Conservation (phyloP, 1,139 yeast genomes). For the Wickerhamomyces sp. region DNA sequence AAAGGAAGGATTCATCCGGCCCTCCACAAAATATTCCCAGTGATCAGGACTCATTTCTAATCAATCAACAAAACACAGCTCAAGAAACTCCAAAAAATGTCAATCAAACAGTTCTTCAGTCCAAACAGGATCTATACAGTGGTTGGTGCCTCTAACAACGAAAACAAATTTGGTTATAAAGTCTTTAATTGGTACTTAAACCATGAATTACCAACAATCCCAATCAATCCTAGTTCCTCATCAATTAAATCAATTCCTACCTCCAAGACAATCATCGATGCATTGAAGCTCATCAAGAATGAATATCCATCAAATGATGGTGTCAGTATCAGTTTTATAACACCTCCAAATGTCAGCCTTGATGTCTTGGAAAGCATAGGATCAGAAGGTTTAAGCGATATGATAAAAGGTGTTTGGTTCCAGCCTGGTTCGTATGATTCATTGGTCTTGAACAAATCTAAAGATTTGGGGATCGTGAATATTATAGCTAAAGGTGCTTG, state of each 20-base stretch:
- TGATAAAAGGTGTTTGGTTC: slow-evolving; percentile 64
- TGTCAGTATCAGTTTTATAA: slow-evolving; percentile 57
- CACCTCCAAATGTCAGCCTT: slow-evolving; percentile 63
- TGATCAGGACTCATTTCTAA: too few species aligned
- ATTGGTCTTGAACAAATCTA: slow-evolving; percentile 44
- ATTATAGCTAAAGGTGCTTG: slow-evolving; percentile 61
- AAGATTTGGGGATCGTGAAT: slow-evolving; percentile 27
- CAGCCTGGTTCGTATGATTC: slow-evolving; percentile 75
- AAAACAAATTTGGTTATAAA: slow-evolving; percentile 65
- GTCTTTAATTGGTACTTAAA: slow-evolving; percentile 64
- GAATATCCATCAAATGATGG: slow-evolving; percentile 31
- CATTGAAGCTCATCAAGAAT: slow-evolving; percentile 5
- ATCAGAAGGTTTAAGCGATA: slow-evolving; percentile 20
- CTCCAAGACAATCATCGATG: slow-evolving; percentile 30
- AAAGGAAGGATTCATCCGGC: too few species aligned
- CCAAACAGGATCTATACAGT: slow-evolving; percentile 54
- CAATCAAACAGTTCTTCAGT: slow-evolving; percentile 38
- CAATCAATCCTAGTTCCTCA: slow-evolving; percentile 55
- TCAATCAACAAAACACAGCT: not conserved
- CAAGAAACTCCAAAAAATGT: slow-evolving; percentile 3
- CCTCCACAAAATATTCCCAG: too few species aligned
- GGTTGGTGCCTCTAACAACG: slow-evolving; percentile 67
- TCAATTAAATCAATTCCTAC: slow-evolving; percentile 44
- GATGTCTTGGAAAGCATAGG: slow-evolving; percentile 38
- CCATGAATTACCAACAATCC: slow-evolving; percentile 55